These are phyloP conservation scores for Clavaria fumosa DNA, from an alignment of 768 basidiomycete species.

Conservation along the genomic window DNA sequence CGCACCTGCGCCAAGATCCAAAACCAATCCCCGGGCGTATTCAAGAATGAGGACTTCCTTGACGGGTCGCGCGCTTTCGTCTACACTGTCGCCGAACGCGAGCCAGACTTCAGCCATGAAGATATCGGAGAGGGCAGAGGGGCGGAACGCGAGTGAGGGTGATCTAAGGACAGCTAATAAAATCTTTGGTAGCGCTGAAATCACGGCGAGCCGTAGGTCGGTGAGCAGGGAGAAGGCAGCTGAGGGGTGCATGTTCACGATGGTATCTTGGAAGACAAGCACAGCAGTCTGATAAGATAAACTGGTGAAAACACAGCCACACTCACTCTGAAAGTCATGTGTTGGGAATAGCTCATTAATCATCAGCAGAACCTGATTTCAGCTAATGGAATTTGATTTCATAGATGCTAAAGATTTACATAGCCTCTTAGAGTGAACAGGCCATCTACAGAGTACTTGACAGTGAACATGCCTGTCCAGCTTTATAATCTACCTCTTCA, in stretches of 20 bases:
- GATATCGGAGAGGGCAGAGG: conserved; percentile 29
- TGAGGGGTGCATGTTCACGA: conserved; percentile 40
- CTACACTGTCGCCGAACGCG: conserved; percentile 30
- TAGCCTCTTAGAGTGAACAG: too few relatives aligned
- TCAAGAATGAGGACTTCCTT: conserved; percentile 37
- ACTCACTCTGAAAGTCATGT: too few relatives aligned
- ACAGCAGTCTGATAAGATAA: too few relatives aligned
- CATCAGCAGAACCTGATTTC: too few relatives aligned
- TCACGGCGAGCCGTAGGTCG: conserved; percentile 28
- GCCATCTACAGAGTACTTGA: too few relatives aligned
- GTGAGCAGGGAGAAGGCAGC: conserved; percentile 26
- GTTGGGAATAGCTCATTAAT: too few relatives aligned
- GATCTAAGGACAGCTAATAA: conserved; percentile 21
- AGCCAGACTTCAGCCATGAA: conserved; percentile 50
- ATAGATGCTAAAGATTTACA: too few relatives aligned
- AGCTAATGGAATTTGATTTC: too few relatives aligned
- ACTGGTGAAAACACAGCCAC: too few relatives aligned
- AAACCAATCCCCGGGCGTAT: conserved; percentile 41
- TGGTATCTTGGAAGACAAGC: too few relatives aligned
- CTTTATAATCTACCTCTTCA: too few relatives aligned
- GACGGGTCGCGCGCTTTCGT: conserved; percentile 23
- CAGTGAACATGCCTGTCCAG: too few relatives aligned
- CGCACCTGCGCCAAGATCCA: conserved; percentile 56
- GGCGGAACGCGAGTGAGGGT: conserved; percentile 33
- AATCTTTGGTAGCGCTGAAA: conserved; percentile 29